phyloP scores from a whole-genome alignment of 805 yeast species.

The Ogataea haglerorum region DNA sequence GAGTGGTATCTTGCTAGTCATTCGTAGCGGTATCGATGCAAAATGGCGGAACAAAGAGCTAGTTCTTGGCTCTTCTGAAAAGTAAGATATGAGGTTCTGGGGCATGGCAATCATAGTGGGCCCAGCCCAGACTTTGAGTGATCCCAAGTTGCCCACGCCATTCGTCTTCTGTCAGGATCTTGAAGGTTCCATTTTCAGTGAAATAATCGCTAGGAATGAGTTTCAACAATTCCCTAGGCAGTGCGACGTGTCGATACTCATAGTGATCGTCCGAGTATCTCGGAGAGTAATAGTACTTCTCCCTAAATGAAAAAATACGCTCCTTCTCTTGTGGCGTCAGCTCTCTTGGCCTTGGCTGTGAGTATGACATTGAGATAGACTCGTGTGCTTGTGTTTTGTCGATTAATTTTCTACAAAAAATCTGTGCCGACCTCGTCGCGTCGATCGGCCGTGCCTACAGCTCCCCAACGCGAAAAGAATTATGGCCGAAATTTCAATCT shows the following conservation, averaged over 20 bases:
- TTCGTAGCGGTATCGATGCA: slow-evolving; percentile 6
- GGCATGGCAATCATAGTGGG: slow-evolving; percentile 94
- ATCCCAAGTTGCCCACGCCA: slow-evolving; percentile 95
- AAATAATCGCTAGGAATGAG: slow-evolving; percentile 93
- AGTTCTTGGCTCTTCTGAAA: slow-evolving; percentile 61
- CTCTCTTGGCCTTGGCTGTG: slow-evolving; percentile 53
- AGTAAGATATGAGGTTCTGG: slow-evolving; percentile 97
- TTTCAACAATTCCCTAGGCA: slow-evolving; percentile 93
- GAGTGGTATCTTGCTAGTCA: slow-evolving; percentile 6
- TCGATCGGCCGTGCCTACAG: slow-evolving; percentile 7
- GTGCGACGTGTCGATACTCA: slow-evolving; percentile 95
- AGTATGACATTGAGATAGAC: slow-evolving; percentile 24
- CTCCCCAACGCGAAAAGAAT: slow-evolving; percentile 5
- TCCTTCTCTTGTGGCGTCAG: slow-evolving; percentile 81
- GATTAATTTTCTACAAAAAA: slow-evolving; percentile 5
- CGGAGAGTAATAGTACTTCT: slow-evolving; percentile 90
- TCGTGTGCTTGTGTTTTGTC: slow-evolving; percentile 3
- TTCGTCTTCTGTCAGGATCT: slow-evolving; percentile 89
- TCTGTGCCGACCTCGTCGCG: neutral
- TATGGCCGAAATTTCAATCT: slow-evolving; percentile 6
- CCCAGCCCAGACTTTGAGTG: slow-evolving; percentile 97
- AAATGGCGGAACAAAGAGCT: slow-evolving; percentile 3
- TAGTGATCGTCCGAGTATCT: slow-evolving; percentile 87
- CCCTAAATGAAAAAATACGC: slow-evolving; percentile 86
- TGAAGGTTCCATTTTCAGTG: slow-evolving; percentile 89